Evolutionary conservation across 371 early-diverging fungal genomes (phyloP), one percentile per base, ranked within the genome.

Genomic region (Mucor indicus): DNA sequence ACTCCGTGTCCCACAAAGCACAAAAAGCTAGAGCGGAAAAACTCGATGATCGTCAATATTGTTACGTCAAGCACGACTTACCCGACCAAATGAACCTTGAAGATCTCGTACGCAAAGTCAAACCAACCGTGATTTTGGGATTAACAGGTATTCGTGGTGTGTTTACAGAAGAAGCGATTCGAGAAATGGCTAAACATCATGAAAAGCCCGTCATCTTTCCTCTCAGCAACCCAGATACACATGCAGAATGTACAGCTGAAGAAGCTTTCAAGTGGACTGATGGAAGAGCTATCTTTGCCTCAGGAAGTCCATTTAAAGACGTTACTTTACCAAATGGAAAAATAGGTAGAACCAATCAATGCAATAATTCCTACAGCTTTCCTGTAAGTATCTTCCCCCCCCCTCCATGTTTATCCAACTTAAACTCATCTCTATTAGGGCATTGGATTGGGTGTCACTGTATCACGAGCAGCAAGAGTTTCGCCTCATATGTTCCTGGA

Each of bases 191-290:
- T 6, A 66, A 68, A 6, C 57, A 79, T 38, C 64, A 69, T 5
- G 75, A 79, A 33, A 64, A 71, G 20, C 85, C 85, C 2, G 69
- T 78, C 8, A 62, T 85, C 4, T 83, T 85, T 61, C 83, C 85
- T 12, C 64, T 85, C 13, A 78, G 79, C 35, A 85, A 85, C 35
- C 85, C 85, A 10, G 81, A 78, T 37, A 77, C 64, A 10, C 80
- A 75, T 52, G 75, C 82, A 12, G 85, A 85, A 58, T 84, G 85
- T 38, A 77, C 84, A 13, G 78, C 79, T 30, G 80, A 79, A 62
- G 58, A 80, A 50, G 83, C 83, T 4, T 79, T 80, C 52, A 53
- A 72, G 24, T 79, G 80, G 80, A 75, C 83, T 0, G 75, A 83
- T 24, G 80, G 81, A 22, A 60, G 72, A 30, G 79, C 79, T 19